phyloP scores from a whole-genome alignment of 2,329 filamentous ascomycete species.

The Davidsoniella virescens region DNA sequence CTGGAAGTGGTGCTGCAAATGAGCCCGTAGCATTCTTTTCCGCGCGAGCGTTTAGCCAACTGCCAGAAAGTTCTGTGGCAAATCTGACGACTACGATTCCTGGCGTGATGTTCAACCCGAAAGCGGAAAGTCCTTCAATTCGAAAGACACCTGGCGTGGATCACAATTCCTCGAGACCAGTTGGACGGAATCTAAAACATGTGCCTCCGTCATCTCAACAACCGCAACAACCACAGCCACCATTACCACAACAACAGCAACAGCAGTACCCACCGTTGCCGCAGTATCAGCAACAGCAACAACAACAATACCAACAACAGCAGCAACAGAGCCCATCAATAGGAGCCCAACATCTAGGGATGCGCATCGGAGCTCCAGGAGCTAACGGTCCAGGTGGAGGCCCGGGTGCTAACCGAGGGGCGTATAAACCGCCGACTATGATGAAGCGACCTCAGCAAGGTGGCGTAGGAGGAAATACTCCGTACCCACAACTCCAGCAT shows the following conservation, averaged over 20 bases:
- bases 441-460: slow-evolving; percentile 34
- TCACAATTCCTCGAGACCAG: slow-evolving; percentile 58
- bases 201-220: slow-evolving; percentile 25
- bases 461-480: slow-evolving; percentile 1
- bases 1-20: slow-evolving; percentile 14
- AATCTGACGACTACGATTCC: slow-evolving; percentile 27
- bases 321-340: slow-evolving; percentile 19
- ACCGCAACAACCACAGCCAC: slow-evolving; percentile 18
- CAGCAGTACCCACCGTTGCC: slow-evolving; percentile 13
- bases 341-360: slow-evolving; percentile 18
- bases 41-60: slow-evolving; percentile 44
- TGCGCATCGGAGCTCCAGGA: slow-evolving; percentile 43
- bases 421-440: slow-evolving; percentile 38
- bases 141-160: slow-evolving; percentile 79
- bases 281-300: slow-evolving; percentile 11
- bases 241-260: slow-evolving; percentile 15
- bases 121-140: slow-evolving; percentile 67
- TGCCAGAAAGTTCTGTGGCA: slow-evolving; percentile 29
- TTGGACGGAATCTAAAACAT: slow-evolving; percentile 42
- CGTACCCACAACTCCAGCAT: slow-evolving; percentile 17
- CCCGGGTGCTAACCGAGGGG: slow-evolving; percentile 40
- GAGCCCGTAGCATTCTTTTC: slow-evolving; percentile 52
- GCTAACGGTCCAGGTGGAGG: slow-evolving; percentile 26
- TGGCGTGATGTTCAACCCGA: slow-evolving; percentile 50
- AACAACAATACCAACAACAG: slow-evolving; percentile 18